These are phyloP conservation scores for Verticillium isaacii DNA, from an alignment of 2,329 filamentous ascomycete species.

Conservation along the genomic window DNA sequence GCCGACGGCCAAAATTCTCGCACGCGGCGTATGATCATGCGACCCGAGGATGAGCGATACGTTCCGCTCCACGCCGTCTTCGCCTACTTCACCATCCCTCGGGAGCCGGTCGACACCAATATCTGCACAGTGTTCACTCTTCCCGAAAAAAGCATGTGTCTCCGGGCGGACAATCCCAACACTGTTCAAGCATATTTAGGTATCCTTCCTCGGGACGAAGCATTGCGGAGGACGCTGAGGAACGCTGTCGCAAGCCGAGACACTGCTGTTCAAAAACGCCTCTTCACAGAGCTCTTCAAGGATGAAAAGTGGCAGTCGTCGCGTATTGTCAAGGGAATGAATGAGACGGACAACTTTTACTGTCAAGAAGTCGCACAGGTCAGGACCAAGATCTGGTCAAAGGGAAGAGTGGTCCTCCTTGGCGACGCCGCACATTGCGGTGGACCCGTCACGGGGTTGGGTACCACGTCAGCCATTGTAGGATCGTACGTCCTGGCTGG, in stretches of 20 bases:
- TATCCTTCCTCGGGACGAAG: constrained; percentile 3
- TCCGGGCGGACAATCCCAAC: constrained; percentile 9
- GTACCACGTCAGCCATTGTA: constrained; percentile 36
- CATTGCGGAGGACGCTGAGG: neutral
- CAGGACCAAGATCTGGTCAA: constrained; percentile 23
- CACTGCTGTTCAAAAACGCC: constrained; percentile 26
- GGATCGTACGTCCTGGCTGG: constrained; percentile 47
- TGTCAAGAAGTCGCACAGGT: constrained; percentile 35
- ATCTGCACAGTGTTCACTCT: constrained; percentile 6
- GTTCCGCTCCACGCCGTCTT: constrained; percentile 19
- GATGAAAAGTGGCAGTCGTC: constrained; percentile 36
- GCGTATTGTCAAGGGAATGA: constrained; percentile 23
- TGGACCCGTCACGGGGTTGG: constrained; percentile 39
- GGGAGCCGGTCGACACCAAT: constrained; percentile 11
- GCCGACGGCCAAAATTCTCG: constrained; percentile 51
- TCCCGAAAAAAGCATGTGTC: constrained; percentile 1
- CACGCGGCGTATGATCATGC: constrained; percentile 36
- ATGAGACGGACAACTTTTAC: constrained; percentile 34
- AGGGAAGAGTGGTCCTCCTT: constrained; percentile 35
- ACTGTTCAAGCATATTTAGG: constrained; percentile 10
- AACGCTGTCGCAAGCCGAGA: constrained; percentile 5
- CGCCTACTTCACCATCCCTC: constrained; percentile 28
- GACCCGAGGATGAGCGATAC: constrained; percentile 15
- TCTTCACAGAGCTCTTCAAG: constrained; percentile 22
- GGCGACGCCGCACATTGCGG: constrained; percentile 45